Evolutionary conservation across 352 stramenopile genomes (phyloP), one percentile per base, ranked within the genome.

Genomic region (Phytophthora sp.): DNA sequence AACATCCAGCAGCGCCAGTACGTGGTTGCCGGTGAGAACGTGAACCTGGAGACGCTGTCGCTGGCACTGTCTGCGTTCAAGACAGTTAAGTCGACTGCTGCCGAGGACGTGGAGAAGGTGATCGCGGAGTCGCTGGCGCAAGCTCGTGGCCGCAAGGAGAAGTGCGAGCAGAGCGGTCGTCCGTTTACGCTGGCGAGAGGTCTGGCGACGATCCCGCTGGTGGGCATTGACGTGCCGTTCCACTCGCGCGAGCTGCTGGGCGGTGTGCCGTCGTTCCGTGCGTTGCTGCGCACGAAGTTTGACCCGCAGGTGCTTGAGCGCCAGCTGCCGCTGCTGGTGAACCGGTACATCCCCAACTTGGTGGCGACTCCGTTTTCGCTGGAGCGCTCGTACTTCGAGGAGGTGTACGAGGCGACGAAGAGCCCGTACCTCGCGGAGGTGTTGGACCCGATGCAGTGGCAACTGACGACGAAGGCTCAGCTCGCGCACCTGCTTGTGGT

Each of bases 171-270:
- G 43, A 60, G 45, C 23, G 79, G 83, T n/a, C 79, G 82, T 69
- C 74, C 74, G 21, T 92, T 92, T 38, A 77, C 63, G 1, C 60
- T 95, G 11, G 37, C 86, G 7, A 74, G 80, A 72, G 86, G 89
- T 4, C 54, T 76, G 9, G 84, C 88, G n/a, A 97, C 89, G 0
- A 95, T 97, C 35, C 89, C 89, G 41, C 79, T 97, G 12, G 72
- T 80, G n/a, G 87, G 87, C 21, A 95, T 97, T 46, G 89, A 97
- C 46, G 87, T 97, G 18, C 89, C 89, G n/a, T 97, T 97, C 72
- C 89, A 97, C 65, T 96, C 87, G 21, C 63, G 81, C 35, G 81
- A 93, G 64, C 75, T 97, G 8, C 80, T 94, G n/a, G 69, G 72
- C 38, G 89, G 88, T 13, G 89, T 97, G 13, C 80, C 84, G 1